These are phyloP conservation scores for Yarrowia galli DNA, from an alignment of 1,139 yeast genomes.

Conservation along the genomic window DNA sequence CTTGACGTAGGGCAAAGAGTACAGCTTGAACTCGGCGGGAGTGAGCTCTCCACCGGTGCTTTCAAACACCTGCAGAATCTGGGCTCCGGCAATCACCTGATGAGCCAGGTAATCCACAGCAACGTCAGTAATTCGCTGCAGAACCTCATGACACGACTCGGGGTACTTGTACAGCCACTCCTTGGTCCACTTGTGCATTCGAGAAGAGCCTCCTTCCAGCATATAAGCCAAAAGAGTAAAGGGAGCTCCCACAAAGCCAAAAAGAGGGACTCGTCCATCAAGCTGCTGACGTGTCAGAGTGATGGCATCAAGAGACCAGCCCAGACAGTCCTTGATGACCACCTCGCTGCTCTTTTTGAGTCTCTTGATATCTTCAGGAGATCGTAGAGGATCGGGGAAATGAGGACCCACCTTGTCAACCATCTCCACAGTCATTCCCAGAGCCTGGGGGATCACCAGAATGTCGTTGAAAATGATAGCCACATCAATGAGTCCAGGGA, in stretches of 20 bases:
- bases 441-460: slow-evolving; percentile 95
- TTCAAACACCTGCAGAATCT: slow-evolving; percentile 94
- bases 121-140: slow-evolving; percentile 83
- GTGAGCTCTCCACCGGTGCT: slow-evolving; percentile 98
- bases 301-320: slow-evolving; percentile 94
- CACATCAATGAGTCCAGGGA: slow-evolving; percentile 88
- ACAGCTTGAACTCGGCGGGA: slow-evolving; percentile 84
- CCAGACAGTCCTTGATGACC: slow-evolving; percentile 78
- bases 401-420: slow-evolving; percentile 95
- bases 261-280: slow-evolving; percentile 87
- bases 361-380: slow-evolving; percentile 67
- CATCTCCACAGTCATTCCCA: slow-evolving; percentile 96
- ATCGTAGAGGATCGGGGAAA: slow-evolving; percentile 85
- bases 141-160: slow-evolving; percentile 69
- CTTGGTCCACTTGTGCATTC: slow-evolving; percentile 87
- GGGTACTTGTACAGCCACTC: slow-evolving; percentile 89
- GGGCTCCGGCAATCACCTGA: slow-evolving; percentile 98
- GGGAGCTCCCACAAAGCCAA: slow-evolving; percentile 98
- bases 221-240: slow-evolving; percentile 96
- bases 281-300: slow-evolving; percentile 84
- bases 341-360: slow-evolving; percentile 63
- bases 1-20: slow-evolving; percentile 84
- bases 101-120: slow-evolving; percentile 92
- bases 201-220: slow-evolving; percentile 98
- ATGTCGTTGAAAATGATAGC: slow-evolving; percentile 97